Evolutionary conservation across 1,139 yeast genomes (phyloP).

Genomic region (Debaryomyces singareniensis): DNA sequence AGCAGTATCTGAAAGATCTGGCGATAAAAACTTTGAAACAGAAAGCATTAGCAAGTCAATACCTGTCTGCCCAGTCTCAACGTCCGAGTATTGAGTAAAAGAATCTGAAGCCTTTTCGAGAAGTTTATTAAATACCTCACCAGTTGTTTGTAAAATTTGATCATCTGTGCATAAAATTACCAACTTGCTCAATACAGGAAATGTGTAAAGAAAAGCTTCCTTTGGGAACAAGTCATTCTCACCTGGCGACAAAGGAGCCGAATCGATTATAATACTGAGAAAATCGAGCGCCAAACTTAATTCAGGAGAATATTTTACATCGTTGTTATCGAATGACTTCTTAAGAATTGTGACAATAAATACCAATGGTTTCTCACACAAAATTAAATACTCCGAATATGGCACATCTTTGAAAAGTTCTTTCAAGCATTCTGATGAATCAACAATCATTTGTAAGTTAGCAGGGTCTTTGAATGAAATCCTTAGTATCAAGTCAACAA

Average conservation of each 20-base stretch:
- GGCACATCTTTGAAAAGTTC: conserved; percentile 47
- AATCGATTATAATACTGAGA: conserved; percentile 49
- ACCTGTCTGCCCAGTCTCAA: conserved; percentile 41
- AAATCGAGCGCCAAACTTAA: conserved; percentile 64
- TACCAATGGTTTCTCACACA: conserved; percentile 51
- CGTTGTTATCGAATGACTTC: conserved; percentile 10
- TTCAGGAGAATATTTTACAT: conserved; percentile 46
- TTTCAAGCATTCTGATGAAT: conserved; percentile 54
- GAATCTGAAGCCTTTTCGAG: conserved; percentile 45
- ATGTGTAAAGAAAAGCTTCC: conserved; percentile 41
- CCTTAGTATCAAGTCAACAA: conserved; percentile 51
- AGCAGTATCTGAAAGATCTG: conserved; percentile 70
- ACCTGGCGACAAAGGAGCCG: conserved; percentile 32
- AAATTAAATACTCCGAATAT: conserved; percentile 35
- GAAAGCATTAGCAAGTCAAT: conserved; percentile 50
- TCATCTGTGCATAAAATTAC: conserved; percentile 61
- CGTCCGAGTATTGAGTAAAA: conserved; percentile 31
- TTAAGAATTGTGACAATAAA: conserved; percentile 35
- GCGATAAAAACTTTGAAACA: conserved; percentile 66
- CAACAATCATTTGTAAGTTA: conserved; percentile 62
- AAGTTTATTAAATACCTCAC: conserved; percentile 65
- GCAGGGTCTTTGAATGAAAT: conserved; percentile 72
- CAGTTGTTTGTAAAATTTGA: conserved; percentile 71
- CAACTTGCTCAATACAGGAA: conserved; percentile 47
- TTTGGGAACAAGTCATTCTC: conserved; percentile 33